phyloP scores from a whole-genome alignment of 78 protist genomes.

The Planoprotostelium fungivorum region DNA sequence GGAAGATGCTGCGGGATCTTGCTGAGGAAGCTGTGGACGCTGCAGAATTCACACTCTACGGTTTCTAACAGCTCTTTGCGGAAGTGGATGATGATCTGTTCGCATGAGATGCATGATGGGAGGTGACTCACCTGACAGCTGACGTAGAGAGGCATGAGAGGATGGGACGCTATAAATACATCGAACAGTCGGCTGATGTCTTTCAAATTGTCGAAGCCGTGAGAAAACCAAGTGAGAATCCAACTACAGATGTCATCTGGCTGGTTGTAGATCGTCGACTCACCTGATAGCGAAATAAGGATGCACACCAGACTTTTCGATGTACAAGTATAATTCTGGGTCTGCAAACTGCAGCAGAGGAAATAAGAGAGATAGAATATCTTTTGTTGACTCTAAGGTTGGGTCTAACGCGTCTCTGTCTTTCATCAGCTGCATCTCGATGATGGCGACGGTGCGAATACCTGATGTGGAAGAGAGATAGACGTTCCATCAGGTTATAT shows the following conservation, averaged over 20 bases:
- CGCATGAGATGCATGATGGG: not conserved
- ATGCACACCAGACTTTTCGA: constrained; percentile 29
- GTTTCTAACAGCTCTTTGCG: constrained; percentile 5
- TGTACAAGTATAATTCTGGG: constrained; percentile 8
- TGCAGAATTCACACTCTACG: constrained; percentile 29
- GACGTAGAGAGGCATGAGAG: constrained; percentile 26
- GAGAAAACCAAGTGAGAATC: constrained; percentile 65
- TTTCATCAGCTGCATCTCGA: not conserved
- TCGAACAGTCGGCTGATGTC: constrained; percentile 32
- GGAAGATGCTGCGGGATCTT: constrained; percentile 41
- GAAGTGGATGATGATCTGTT: constrained; percentile 16
- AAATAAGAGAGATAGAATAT: not conserved
- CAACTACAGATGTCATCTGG: constrained; percentile 17
- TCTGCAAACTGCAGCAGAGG: not conserved
- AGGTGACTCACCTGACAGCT: not conserved
- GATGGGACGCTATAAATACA: constrained; percentile 35
- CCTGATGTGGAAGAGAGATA: constrained; percentile 33
- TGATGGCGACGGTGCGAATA: not conserved
- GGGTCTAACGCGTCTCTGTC: not conserved
- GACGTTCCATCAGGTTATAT: constrained; percentile 43
- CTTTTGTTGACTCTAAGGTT: not conserved
- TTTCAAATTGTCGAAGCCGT: constrained; percentile 38
- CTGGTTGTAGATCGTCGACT: not conserved
- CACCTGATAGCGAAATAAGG: constrained; percentile 33
- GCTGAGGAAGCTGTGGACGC: constrained; percentile 23